Evolutionary conservation across 768 basidiomycete species (phyloP).

Genomic region (Leccinellum albellum): DNA sequence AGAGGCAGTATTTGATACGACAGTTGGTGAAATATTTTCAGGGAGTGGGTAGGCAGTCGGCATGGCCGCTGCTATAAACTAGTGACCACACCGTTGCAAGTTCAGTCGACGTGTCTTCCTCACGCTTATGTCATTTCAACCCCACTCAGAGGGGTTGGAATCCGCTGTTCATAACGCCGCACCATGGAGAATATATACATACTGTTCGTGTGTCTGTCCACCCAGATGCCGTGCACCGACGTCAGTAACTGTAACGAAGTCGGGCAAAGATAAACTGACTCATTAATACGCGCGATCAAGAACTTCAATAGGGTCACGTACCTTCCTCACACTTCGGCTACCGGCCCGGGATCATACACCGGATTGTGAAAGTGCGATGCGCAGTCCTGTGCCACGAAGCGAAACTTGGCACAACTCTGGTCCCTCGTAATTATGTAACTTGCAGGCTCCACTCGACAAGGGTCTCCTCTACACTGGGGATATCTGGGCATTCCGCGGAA

Average conservation of each 20-base stretch:
- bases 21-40: conserved; percentile 61
- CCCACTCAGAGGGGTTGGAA: conserved; percentile 12
- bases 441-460: neutral
- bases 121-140: conserved; percentile 12
- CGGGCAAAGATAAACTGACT: neutral
- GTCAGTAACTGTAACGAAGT: too few species aligned
- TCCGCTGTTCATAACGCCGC: too few species aligned
- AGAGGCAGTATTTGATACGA: conserved; percentile 84
- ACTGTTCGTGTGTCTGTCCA: too few species aligned
- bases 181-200: too few species aligned
- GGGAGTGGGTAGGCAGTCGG: conserved; percentile 72
- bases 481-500: neutral
- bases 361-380: neutral
- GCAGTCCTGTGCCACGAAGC: neutral
- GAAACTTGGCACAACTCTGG: neutral
- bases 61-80: conserved; percentile 47
- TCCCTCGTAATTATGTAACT: too few species aligned
- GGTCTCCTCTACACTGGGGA: neutral
- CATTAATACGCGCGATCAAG: neutral
- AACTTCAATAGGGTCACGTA: too few species aligned
- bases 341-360: neutral
- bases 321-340: neutral
- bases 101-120: conserved; percentile 21
- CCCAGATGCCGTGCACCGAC: too few species aligned
- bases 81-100: neutral